phyloP scores from a whole-genome alignment of 441 rosid species.

The Populus hybrid region DNA sequence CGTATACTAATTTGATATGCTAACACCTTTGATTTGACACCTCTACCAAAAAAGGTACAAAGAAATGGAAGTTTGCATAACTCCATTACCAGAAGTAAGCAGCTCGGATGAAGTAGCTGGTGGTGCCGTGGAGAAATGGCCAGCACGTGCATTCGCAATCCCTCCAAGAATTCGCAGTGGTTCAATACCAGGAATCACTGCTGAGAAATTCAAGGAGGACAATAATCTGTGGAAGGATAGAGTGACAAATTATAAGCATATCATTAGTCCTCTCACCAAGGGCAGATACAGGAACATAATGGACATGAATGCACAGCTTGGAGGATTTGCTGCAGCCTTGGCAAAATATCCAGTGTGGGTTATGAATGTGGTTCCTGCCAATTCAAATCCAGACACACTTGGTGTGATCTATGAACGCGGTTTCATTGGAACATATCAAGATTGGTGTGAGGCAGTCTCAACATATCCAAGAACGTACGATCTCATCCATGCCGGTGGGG shows the following conservation, averaged over 20 bases:
- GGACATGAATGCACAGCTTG: slow-evolving; percentile 90
- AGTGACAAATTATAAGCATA: slow-evolving; percentile 52
- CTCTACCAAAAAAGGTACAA: slow-evolving; percentile 48
- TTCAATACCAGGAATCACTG: slow-evolving; percentile 53
- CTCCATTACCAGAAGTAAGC: slow-evolving; percentile 74
- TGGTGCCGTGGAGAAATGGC: slow-evolving; percentile 86
- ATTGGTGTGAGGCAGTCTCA: slow-evolving; percentile 97
- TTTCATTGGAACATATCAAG: slow-evolving; percentile 73
- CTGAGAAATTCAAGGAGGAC: slow-evolving; percentile 61
- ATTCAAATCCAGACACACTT: slow-evolving; percentile 64
- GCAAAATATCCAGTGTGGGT: slow-evolving; percentile 74
- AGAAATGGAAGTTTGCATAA: slow-evolving; percentile 76
- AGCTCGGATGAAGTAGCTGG: slow-evolving; percentile 77
- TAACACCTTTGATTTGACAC: neutral
- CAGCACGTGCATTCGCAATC: slow-evolving; percentile 60
- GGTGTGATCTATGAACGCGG: slow-evolving; percentile 79
- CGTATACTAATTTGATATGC: neutral
- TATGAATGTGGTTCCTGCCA: slow-evolving; percentile 81
- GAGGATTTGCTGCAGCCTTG: slow-evolving; percentile 87
- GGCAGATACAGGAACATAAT: slow-evolving; percentile 84
- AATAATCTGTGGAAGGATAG: slow-evolving; percentile 73
- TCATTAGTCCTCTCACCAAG: slow-evolving; percentile 41
- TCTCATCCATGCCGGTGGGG: slow-evolving; percentile 68
- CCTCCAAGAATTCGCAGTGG: slow-evolving; percentile 80
- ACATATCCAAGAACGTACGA: slow-evolving; percentile 93